These are phyloP conservation scores for Adansonia gregorii DNA, from an alignment of 441 rosid genomes.

Conservation along the genomic window DNA sequence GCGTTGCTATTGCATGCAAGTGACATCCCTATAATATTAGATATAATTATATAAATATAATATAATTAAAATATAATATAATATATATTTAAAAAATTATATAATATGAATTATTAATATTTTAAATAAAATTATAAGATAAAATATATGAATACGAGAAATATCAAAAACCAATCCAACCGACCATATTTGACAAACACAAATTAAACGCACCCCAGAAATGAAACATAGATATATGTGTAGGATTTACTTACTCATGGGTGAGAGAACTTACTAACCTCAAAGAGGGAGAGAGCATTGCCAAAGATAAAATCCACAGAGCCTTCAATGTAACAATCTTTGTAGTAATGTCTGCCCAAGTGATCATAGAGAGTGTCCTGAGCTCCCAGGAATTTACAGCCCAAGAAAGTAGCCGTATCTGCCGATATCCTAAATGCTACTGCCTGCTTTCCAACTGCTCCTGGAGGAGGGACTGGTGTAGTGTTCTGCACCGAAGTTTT, in stretches of 20 bases:
- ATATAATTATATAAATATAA: no score
- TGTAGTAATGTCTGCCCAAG: conserved; percentile 92
- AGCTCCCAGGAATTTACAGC: conserved; percentile 86
- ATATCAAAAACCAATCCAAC: no score
- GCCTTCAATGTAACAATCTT: conserved; percentile 94
- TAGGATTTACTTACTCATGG: neutral
- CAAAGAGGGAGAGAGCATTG: conserved; percentile 85
- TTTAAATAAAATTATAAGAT: no score
- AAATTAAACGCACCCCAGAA: no score
- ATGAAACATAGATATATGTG: neutral
- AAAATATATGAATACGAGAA: no score
- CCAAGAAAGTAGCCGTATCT: conserved; percentile 81
- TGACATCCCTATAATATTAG: conserved; percentile 63
- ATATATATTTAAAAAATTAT: no score
- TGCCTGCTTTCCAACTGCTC: conserved; percentile 88
- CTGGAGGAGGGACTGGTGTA: conserved; percentile 85
- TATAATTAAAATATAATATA: no score
- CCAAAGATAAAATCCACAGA: conserved; percentile 97
- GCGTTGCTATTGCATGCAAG: conserved; percentile 84
- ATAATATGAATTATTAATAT: no score
- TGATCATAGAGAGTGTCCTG: conserved; percentile 97
- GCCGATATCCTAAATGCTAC: conserved; percentile 93
- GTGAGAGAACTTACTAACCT: conserved; percentile 47
- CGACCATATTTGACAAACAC: no score
- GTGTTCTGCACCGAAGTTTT: conserved; percentile 59